Base-by-base conservation (phyloP, 2,329 filamentous ascomycete species). In the Microcera coccophila region DNA sequence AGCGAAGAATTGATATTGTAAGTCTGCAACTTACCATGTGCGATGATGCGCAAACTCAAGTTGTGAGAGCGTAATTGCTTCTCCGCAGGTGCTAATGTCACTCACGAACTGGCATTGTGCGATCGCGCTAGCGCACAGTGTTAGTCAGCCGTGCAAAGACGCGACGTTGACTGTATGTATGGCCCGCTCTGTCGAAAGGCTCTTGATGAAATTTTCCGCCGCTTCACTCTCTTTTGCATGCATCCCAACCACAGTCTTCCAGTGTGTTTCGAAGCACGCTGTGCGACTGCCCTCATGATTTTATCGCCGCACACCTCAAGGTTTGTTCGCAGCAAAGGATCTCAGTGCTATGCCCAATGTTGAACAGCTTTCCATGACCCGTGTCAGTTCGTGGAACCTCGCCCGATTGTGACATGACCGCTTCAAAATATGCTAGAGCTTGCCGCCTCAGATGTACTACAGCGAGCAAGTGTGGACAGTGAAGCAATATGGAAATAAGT, bases 361-460 rank as follows among this genome's bases (percentile, higher is more conserved):
- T 32, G 9, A n/a, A 34, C 18, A 24, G 8, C 18, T 29, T 10
- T 19, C 17, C 44, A 33, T 33, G 33, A 35, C 21, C 17, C 40
- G 41, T 44, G 24, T 19, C n/a, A 26, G 4, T 24, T 24, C 21
- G 28, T 12, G 14, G 10, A 19, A 33, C 29, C n/a, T 29, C 17
- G 39, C 20, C 16, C 20, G 10, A 7, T 20, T 19, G 11, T 19
- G 16, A 35, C 15, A 12, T n/a, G 43, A 36, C 48, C 60, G 76
- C 78, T 81, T 81, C 76, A 67, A 77, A 70, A 70, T 68, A 72
- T 78, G 78, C 78, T 82, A 82, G 78, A 82, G 77, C 78, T 79
- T 80, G 75, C 71, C 78, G 77, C 68, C 69, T 73, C 63, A 67
- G 62, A 60, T 57, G 60, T 62, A 57, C 69, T 65, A 79, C 70